Conservation (phyloP, 164 flowering plant species). For the Magnolia sinica region DNA sequence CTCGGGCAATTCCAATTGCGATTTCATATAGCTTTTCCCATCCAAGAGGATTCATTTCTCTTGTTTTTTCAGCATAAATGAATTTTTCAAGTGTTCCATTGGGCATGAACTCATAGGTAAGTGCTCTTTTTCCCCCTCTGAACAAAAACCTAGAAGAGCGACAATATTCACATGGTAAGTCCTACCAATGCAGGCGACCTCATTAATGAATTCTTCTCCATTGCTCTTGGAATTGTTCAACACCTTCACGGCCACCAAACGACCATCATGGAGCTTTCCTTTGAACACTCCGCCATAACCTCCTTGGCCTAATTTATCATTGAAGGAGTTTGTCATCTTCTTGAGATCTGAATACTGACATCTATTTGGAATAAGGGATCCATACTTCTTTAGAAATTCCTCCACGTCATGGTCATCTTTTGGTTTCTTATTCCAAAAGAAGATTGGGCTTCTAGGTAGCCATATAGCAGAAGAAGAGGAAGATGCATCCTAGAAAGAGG, state of each 20-base stretch:
- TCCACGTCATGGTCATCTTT: neutral
- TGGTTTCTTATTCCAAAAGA: neutral
- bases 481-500: neutral
- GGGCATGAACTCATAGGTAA: slow-evolving; percentile 11
- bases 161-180: slow-evolving; percentile 8
- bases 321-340: slow-evolving; percentile 38
- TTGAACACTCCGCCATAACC: slow-evolving; percentile 46
- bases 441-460: neutral
- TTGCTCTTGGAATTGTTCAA: slow-evolving; percentile 18
- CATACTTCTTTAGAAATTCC: slow-evolving; percentile 17
- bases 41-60: neutral
- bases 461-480: neutral
- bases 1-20: neutral
- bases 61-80: neutral
- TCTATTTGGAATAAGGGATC: slow-evolving; percentile 22
- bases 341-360: slow-evolving; percentile 30
- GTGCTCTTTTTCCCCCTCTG: slow-evolving; percentile 3
- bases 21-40: neutral
- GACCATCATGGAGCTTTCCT: slow-evolving; percentile 36
- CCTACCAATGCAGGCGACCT: slow-evolving; percentile 13
- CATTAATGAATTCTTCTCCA: slow-evolving; percentile 14
- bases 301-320: slow-evolving; percentile 41
- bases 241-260: slow-evolving; percentile 40
- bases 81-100: slow-evolving; percentile 10
- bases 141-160: slow-evolving; percentile 5